Evolutionary conservation across 2,329 filamentous ascomycete genomes (phyloP), one percentile per base, ranked within the genome.

Genomic region (Colletotrichum paranaense): DNA sequence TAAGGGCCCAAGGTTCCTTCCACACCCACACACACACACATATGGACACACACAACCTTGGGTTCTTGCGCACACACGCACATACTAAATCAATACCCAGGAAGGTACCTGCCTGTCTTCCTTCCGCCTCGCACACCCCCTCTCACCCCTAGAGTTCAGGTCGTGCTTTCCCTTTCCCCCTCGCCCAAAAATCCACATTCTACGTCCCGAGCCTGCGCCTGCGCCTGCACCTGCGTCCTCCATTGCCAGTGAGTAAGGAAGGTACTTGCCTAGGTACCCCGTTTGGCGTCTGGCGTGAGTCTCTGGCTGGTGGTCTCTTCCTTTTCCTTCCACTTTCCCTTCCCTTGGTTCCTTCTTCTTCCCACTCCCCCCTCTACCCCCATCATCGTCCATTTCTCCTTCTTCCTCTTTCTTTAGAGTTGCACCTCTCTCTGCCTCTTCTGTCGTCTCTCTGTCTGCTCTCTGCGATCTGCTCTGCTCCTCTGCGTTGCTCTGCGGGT

Each of bases 371-470:
- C 75, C 65, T 76, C 75, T 42, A 53, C 24, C 24, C 65, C 42
- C 30, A 42, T 42, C 58, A 65, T 74, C 38, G 66, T 26, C 35
- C 62, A 42, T 42, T 70, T 68, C 63, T 63, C 69, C 59, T 67
- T 69, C 62, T 65, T 68, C 65, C 63, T 73, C 67, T 28, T 74
- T 62, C 67, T 67, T 75, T 74, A 67, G 73, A 73, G 67, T 62
- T 73, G 67, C 67, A 70, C 70, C 56, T 65, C 35, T 63, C 42
- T 78, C 74, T 77, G 67, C 72, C 75, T 79, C 77, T 81, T 77
- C 78, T 79, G 78, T 78, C 58, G 24, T 77, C 19, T 78, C 79
- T 78, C 78, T 77, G 80, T 76, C 80, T 76, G 65, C 42, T 58
- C 68, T 78, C 66, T 49, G 42, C 42, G 19, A 68, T 72, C 64